These are phyloP conservation scores for Aspergillus flavus DNA, from an alignment of 2,329 filamentous ascomycete genomes.

Conservation along the genomic window DNA sequence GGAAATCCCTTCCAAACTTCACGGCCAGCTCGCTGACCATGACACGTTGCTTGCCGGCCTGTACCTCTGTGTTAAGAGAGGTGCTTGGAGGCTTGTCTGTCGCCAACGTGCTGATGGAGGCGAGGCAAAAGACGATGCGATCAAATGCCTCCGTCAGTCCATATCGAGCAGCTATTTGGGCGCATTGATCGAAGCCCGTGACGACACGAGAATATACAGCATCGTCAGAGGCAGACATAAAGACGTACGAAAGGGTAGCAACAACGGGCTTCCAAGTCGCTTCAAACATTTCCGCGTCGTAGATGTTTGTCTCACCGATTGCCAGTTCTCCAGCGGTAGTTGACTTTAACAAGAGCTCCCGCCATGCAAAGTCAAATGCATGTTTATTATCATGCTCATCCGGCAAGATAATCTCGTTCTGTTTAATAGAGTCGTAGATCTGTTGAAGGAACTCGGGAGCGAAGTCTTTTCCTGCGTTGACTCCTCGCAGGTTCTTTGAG, in stretches of 20 bases:
- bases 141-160: slow-evolving; percentile 83
- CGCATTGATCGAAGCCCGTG: slow-evolving; percentile 93
- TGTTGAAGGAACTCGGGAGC: slow-evolving; percentile 77
- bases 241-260: slow-evolving; percentile 94
- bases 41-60: slow-evolving; percentile 85
- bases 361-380: slow-evolving; percentile 97
- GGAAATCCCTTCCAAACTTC: slow-evolving; percentile 89
- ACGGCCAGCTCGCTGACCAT: slow-evolving; percentile 99
- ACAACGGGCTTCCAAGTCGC: slow-evolving; percentile 95
- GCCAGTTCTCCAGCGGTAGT: slow-evolving; percentile 72
- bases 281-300: slow-evolving; percentile 96
- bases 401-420: slow-evolving; percentile 92
- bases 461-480: slow-evolving; percentile 86
- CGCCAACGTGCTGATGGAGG: slow-evolving; percentile 85
- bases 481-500: slow-evolving; percentile 82
- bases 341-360: slow-evolving; percentile 85
- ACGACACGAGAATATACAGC: slow-evolving; percentile 92
- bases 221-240: slow-evolving; percentile 98
- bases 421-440: slow-evolving; percentile 89
- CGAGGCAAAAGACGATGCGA: slow-evolving; percentile 86
- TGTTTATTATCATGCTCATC: slow-evolving; percentile 97
- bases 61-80: slow-evolving; percentile 89
- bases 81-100: slow-evolving; percentile 78
- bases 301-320: slow-evolving; percentile 88
- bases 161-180: slow-evolving; percentile 86